A percentile compares a stretch with the other conserved stretches of the same genome.
Conservation (phyloP, 2,329 filamentous ascomycete genomes). For the Chaetomiaceae sp. region DNA sequence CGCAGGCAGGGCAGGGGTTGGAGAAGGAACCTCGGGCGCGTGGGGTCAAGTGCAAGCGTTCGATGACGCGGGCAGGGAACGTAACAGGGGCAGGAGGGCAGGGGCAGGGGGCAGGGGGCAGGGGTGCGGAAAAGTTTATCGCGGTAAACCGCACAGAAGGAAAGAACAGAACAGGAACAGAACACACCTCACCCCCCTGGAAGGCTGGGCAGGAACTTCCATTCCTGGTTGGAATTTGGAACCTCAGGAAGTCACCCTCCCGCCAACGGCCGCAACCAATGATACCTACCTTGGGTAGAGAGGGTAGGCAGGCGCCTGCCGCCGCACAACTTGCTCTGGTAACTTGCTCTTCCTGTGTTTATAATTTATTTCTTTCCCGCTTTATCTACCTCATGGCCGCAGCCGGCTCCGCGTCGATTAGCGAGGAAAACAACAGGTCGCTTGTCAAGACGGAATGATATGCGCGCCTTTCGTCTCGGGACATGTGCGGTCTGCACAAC, state of each 20-base stretch:
- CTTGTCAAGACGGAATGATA: no score
- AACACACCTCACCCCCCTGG: no score
- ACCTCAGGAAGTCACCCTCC: no score
- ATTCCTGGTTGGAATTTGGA: no score
- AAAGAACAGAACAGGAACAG: no score
- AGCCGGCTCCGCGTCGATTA: slow-evolving; percentile 1
- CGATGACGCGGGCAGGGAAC: slow-evolving; percentile 8
- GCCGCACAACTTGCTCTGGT: neutral
- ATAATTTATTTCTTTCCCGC: neutral
- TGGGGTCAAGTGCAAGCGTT: neutral
- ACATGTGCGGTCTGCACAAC: neutral
- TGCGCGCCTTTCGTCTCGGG: no score
- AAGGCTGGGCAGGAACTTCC: neutral
- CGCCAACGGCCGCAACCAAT: no score
- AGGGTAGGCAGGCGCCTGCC: no score
- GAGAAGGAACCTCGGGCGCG: neutral
- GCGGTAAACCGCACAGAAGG: slow-evolving; percentile 2
- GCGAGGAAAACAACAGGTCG: neutral
- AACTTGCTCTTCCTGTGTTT: neutral
- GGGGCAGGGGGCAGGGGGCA: neutral
- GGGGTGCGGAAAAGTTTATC: slow-evolving; percentile 9
- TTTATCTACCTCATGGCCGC: neutral
- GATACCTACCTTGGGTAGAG: no score
- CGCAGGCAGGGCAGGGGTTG: neutral
- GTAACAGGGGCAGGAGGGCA: no score